Evolutionary conservation across 495 filamentous ascomycete genomes (phyloP).

Genomic region (Xylaria castorea): DNA sequence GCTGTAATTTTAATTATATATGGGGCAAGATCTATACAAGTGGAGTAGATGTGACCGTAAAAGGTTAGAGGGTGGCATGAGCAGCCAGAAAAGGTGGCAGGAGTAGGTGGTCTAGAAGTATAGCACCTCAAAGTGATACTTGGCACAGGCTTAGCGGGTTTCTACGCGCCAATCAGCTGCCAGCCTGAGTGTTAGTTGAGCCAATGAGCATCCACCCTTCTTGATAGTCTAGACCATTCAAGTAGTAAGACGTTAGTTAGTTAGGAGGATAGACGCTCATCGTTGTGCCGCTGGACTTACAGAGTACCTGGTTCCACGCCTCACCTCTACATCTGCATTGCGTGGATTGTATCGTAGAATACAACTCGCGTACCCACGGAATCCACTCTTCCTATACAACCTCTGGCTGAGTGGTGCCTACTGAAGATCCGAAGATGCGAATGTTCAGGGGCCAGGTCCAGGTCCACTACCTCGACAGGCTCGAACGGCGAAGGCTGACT

Average conservation of each 20-base stretch:
- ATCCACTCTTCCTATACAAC: conserved; percentile 4
- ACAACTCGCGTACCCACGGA: conserved; percentile 16
- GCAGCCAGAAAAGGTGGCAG: no score
- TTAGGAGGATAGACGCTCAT: neutral
- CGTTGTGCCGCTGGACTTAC: neutral
- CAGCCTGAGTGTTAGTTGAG: neutral
- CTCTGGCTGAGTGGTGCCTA: conserved; percentile 11
- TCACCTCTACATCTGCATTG: conserved; percentile 2
- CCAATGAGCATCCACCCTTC: neutral
- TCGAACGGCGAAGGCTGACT: conserved; percentile 19
- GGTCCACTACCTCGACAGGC: conserved; percentile 16
- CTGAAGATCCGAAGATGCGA: conserved; percentile 18
- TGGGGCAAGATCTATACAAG: no score
- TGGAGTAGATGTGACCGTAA: no score
- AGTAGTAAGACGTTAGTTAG: conserved; percentile 19
- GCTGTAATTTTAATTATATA: no score
- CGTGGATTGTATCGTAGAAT: conserved; percentile 2
- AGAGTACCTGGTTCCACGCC: neutral
- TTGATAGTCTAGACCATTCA: neutral
- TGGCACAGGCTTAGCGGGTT: neutral
- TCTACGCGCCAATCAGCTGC: conserved; percentile 2
- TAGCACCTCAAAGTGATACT: neutral
- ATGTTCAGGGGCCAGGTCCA: neutral
- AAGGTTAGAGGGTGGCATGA: no score
- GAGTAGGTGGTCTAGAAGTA: no score